Base-by-base conservation (phyloP, 345 rosid genomes). In the Brassica napus region DNA sequence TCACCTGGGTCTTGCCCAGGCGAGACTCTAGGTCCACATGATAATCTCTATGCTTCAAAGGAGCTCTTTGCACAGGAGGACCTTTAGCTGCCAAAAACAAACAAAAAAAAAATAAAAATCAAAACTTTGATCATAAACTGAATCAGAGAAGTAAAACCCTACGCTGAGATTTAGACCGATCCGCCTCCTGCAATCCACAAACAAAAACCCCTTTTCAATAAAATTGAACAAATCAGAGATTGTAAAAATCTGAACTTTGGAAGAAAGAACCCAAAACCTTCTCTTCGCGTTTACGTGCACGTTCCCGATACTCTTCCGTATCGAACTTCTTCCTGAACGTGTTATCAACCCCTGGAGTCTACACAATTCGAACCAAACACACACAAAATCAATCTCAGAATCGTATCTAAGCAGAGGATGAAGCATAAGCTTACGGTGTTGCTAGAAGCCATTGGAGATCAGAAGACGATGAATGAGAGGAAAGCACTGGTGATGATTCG, bases 1-100 rank as follows among this genome's bases (percentile, higher is more conserved):
- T 57, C 24, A 86, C 97, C 93, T 91, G 99, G 26, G 99, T 95
- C 82, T 95, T 95, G 42, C 98, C 99, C 76, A 93, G 64, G 23
- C 99, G 97, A 83, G 97, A 93, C 71, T 93, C 97, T 4, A 96
- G 93, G 85, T 96, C 99, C 2, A 93, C 99, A 82, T 92, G 89
- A 81, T 88, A 92, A 83, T 96, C 98, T 83, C 99, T 88, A 81
- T 96, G 99, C 88, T 96, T 92, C 85, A 96, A 85, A 5, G 98
- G 98, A 58, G 93, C 90, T 86, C 99, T 90, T 78, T 90, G 99
- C 79, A 93, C 98, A 1, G 91, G 94, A 35, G 98, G 97, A 64
- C 80, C 97, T 86, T 92, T 91, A 1, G 97, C 97, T 91, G 89
- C 76, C 78, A n/a, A 52, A 15, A 6, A 7, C 49, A 24, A 76